Percentiles rank a stretch among this genome's conserved stretches.
Conservation (phyloP, 1,139 yeast genomes). For the Scheffersomyces parashehatae region DNA sequence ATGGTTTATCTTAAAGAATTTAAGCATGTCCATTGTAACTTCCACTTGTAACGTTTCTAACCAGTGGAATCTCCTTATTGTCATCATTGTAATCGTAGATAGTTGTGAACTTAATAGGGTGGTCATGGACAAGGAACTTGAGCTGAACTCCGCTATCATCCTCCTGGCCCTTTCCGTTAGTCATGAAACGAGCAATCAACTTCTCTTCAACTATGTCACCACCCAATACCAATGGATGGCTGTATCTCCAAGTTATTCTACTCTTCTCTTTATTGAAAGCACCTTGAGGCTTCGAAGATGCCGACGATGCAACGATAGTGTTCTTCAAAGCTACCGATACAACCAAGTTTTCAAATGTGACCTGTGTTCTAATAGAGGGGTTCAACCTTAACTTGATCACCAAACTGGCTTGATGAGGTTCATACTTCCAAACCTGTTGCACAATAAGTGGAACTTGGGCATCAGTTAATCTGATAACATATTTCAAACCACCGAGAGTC, state of each 20-base stretch:
- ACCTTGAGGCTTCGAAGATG: conserved; percentile 89
- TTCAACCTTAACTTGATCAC: conserved; percentile 69
- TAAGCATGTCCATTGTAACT: conserved; percentile 32
- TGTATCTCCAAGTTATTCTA: conserved; percentile 82
- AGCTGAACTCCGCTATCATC: conserved; percentile 71
- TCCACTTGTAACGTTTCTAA: conserved; percentile 37
- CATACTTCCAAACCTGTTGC: conserved; percentile 87
- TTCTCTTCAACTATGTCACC: conserved; percentile 49
- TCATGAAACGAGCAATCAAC: conserved; percentile 70
- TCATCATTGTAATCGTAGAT: conserved; percentile 20
- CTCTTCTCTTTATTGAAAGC: conserved; percentile 81
- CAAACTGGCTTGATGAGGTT: conserved; percentile 79
- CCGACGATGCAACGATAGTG: conserved; percentile 56
- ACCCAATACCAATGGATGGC: conserved; percentile 46
- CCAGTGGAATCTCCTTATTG: conserved; percentile 26
- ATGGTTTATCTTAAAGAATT: neutral
- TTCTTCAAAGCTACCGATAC: conserved; percentile 62
- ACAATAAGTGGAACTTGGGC: conserved; percentile 65
- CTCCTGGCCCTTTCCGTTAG: conserved; percentile 62
- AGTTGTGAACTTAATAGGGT: conserved; percentile 24
- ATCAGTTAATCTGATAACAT: conserved; percentile 45
- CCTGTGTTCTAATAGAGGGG: conserved; percentile 32
- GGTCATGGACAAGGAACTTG: conserved; percentile 49
- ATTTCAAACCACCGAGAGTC: conserved; percentile 76
- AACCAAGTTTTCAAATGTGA: conserved; percentile 59